Evolutionary conservation across 257 asterid genomes (phyloP).

Genomic region (Solanum ossicruentum): DNA sequence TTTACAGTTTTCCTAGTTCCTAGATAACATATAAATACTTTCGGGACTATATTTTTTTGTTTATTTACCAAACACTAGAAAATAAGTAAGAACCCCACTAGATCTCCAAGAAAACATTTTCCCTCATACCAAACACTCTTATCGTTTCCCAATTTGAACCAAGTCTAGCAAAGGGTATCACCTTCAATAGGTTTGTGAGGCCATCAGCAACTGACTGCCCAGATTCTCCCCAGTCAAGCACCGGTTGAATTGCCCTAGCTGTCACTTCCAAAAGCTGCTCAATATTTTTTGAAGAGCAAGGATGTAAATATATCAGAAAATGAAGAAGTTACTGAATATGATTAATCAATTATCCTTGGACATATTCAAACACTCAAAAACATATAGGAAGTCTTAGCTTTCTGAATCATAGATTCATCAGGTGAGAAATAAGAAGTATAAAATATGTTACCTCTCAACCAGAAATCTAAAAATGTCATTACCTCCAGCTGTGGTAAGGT

Average conservation of each 20-base stretch:
- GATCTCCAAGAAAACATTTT: not conserved
- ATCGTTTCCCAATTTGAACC: not conserved
- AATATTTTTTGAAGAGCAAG: slow-evolving; percentile 4
- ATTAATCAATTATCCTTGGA: not conserved
- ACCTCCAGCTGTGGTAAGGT: slow-evolving; percentile 99
- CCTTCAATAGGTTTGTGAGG: slow-evolving; percentile 84
- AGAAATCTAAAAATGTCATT: slow-evolving; percentile 4
- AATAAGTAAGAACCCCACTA: not conserved
- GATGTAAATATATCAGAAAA: slow-evolving; percentile 5
- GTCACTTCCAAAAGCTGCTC: slow-evolving; percentile 85
- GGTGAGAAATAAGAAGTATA: not conserved
- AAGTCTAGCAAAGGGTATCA: slow-evolving; percentile 4
- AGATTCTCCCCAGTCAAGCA: slow-evolving; percentile 91
- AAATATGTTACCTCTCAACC: slow-evolving; percentile 28
- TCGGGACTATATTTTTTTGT: not conserved
- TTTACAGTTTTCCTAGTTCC: not conserved
- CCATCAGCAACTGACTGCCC: slow-evolving; percentile 93
- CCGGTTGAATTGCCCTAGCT: slow-evolving; percentile 87
- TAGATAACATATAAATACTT: not conserved
- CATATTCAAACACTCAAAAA: not conserved
- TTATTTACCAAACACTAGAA: not conserved
- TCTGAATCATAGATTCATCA: not conserved
- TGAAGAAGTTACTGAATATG: not conserved
- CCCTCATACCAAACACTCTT: not conserved
- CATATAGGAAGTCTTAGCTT: not conserved